Evolutionary conservation across 148 eudicot genomes (phyloP), one percentile per base, ranked within the genome.

Genomic region (Rhododendron vialii): DNA sequence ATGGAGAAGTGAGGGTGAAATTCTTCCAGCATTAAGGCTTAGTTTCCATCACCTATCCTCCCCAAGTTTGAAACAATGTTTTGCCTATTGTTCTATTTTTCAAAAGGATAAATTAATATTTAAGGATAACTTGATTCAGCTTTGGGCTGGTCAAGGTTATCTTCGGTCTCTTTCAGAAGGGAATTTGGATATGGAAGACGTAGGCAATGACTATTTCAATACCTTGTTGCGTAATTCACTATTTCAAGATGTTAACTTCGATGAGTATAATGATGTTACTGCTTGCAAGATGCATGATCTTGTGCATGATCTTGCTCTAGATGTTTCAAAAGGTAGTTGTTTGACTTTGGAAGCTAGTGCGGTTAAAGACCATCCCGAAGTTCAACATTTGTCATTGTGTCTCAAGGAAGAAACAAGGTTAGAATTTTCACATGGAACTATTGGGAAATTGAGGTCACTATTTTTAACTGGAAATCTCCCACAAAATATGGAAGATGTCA

Each of bases 251-350:
- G 82, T 18, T 26, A 4, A 1, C 14, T 0, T 22, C 10, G 61
- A 84, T 79, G 76, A 22, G 63, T 63, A 17, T 4, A 59, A 47
- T 18, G 51, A 84, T 36, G 38, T 84, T 36, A 51, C 0, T 13
- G 26, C 26, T 22, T 61, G 69, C 28, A 61, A 61, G 69, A 61
- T 61, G 69, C 69, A 61, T 24, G 69, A 18, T 41, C 18, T 87
- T 73, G 55, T 78, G 53, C 84, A 87, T 69, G 89, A 87, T 78
- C 86, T 87, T 33, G 89, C 89, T 63, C 2, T 41, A 6, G 6
- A 5, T 22, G 57, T 79, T 7, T 84, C 86, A 50, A 3, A 65
- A 2, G 28, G 24, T 50, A 5, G 24, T 8, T 45, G 41, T 5
- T 18, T 22, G 36, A 63, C 18, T 36, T 74, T 30, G 77, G 0